A percentile compares a stretch with the other conserved stretches of the same genome.
Evolutionary conservation across 2,329 filamentous ascomycete species (phyloP).

Genomic region (Cyphellophora europaea): DNA sequence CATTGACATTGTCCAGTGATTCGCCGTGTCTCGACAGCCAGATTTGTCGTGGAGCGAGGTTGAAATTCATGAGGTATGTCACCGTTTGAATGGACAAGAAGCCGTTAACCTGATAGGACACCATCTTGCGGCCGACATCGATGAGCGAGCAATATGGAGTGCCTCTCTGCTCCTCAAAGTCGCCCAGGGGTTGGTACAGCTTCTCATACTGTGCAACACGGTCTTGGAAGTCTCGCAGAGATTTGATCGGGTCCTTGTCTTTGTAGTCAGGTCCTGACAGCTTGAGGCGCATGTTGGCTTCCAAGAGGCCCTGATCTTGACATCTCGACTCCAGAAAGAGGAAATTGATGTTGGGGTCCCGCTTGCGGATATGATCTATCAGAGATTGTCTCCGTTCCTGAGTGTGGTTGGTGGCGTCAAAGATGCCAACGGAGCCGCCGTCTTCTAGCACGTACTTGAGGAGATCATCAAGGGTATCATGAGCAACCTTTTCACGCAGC

Average conservation of each 20-base stretch:
- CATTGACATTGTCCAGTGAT: slow-evolving; percentile 74
- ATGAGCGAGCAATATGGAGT: slow-evolving; percentile 98
- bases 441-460: slow-evolving; percentile 76
- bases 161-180: slow-evolving; percentile 81
- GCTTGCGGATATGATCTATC: slow-evolving; percentile 69
- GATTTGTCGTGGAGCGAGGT: slow-evolving; percentile 87
- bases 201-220: slow-evolving; percentile 90
- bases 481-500: slow-evolving; percentile 80
- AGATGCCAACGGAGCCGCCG: slow-evolving; percentile 83
- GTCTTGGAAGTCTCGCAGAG: slow-evolving; percentile 83
- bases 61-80: slow-evolving; percentile 94
- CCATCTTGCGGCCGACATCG: slow-evolving; percentile 88
- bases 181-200: slow-evolving; percentile 81
- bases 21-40: slow-evolving; percentile 97
- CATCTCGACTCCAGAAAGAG: slow-evolving; percentile 95
- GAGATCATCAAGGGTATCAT: slow-evolving; percentile 86
- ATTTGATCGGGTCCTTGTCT: slow-evolving; percentile 78
- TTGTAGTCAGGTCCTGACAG: slow-evolving; percentile 93
- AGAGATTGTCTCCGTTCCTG: slow-evolving; percentile 73
- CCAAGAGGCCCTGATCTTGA: slow-evolving; percentile 70
- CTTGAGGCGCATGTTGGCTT: slow-evolving; percentile 96
- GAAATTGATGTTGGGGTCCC: slow-evolving; percentile 76
- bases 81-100: slow-evolving; percentile 89
- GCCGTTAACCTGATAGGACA: slow-evolving; percentile 81
- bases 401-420: slow-evolving; percentile 97